Conservation (phyloP, 495 filamentous ascomycete genomes). For the Tuber indicum region DNA sequence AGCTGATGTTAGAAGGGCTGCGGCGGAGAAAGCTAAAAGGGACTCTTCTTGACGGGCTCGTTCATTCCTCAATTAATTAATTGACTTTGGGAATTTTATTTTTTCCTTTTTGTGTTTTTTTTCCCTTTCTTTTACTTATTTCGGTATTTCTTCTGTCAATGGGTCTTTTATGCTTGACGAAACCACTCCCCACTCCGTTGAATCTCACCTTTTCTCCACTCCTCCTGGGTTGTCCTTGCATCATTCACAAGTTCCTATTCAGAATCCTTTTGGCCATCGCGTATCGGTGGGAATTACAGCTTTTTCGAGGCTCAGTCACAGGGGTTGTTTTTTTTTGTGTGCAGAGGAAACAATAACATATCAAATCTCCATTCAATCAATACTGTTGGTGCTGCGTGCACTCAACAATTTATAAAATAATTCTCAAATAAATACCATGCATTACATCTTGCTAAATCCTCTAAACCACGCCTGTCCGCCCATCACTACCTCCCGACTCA, state of each 20-base stretch:
- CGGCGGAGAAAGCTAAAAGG: constrained; percentile 21
- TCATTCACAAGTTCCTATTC: not conserved
- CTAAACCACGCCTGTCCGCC: too few relatives aligned
- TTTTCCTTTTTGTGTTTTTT: not conserved
- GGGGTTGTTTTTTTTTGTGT: not conserved
- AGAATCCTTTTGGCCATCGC: not conserved
- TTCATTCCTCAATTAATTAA: not conserved
- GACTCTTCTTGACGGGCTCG: not conserved
- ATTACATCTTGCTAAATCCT: not conserved
- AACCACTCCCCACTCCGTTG: not conserved
- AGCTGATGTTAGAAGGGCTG: constrained; percentile 50
- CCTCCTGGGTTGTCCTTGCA: not conserved
- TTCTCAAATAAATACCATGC: not conserved
- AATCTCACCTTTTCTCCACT: not conserved
- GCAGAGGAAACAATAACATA: not conserved
- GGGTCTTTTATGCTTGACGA: not conserved
- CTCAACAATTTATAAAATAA: not conserved
- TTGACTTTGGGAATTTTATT: not conserved
- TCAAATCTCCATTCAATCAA: not conserved
- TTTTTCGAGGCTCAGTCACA: not conserved
- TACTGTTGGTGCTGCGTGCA: not conserved
- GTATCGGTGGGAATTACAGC: not conserved
- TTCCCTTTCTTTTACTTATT: not conserved
- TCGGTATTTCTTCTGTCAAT: not conserved
- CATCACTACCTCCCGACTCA: not conserved